Conservation (phyloP, 139 green algal genomes). For the Parachlorella kessleri region DNA sequence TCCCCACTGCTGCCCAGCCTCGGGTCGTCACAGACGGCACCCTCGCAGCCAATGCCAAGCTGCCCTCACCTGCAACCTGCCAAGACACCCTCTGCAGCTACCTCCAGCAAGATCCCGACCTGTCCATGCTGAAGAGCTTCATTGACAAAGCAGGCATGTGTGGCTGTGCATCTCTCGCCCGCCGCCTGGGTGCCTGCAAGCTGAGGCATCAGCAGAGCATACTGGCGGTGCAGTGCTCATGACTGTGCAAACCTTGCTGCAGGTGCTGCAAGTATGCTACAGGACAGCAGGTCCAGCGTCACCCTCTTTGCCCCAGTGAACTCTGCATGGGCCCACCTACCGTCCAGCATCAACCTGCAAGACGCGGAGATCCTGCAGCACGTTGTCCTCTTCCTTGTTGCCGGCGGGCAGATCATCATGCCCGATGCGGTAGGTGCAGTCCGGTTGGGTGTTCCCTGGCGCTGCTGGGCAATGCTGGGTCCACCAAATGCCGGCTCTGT, state of each 20-base stretch:
- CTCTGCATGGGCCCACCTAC: neutral
- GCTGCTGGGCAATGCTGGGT: too few species aligned
- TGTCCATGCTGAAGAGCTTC: neutral
- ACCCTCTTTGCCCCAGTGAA: slow-evolving; percentile 3
- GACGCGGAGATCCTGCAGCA: neutral
- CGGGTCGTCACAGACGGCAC: neutral
- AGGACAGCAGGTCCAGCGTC: neutral
- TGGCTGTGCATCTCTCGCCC: neutral
- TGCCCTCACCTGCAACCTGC: neutral
- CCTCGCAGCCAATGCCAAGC: neutral
- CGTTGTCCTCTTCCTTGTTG: neutral
- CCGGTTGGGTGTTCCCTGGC: too few species aligned
- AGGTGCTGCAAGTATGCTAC: neutral
- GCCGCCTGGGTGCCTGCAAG: too few species aligned
- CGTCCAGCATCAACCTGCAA: neutral
- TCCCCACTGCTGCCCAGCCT: neutral
- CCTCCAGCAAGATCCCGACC: neutral
- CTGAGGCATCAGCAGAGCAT: neutral
- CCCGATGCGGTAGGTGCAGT: neutral
- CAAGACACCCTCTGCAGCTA: neutral
- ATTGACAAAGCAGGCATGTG: neutral
- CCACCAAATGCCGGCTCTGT: too few species aligned
- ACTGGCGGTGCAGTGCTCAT: neutral
- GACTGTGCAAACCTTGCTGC: neutral
- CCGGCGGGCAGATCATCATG: neutral